phyloP scores from a whole-genome alignment of 352 stramenopile species.

The Phytophthora uliginosa region DNA sequence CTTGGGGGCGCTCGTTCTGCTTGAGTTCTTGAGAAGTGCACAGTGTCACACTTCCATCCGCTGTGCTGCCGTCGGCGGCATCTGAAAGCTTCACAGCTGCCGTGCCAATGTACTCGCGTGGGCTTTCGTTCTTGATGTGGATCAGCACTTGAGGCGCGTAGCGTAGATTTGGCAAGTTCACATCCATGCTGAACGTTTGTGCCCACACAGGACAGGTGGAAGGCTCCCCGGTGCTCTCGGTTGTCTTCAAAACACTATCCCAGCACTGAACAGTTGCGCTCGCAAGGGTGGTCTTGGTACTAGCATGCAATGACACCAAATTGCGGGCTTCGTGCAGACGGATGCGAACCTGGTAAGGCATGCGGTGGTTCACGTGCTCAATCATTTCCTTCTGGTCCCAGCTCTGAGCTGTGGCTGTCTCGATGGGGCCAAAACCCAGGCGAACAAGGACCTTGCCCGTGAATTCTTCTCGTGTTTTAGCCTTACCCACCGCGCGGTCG shows the following conservation, averaged over 20 bases:
- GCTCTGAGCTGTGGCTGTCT: slow-evolving; percentile 52
- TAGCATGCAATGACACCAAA: slow-evolving; percentile 32
- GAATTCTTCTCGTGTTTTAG: slow-evolving; percentile 61
- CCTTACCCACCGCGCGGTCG: slow-evolving; percentile 67
- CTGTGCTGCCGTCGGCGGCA: slow-evolving; percentile 11
- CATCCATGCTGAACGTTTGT: slow-evolving; percentile 77
- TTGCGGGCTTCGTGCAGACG: slow-evolving; percentile 68
- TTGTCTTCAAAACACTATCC: slow-evolving; percentile 55
- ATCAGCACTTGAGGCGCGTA: slow-evolving; percentile 72
- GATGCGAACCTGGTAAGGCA: slow-evolving; percentile 82
- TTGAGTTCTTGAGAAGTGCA: slow-evolving; percentile 63
- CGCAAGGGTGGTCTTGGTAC: too few relatives aligned
- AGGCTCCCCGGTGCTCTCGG: slow-evolving; percentile 22
- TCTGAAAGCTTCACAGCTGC: slow-evolving; percentile 24
- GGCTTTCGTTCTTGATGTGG: slow-evolving; percentile 63
- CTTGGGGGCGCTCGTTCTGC: slow-evolving; percentile 48
- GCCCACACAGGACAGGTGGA: slow-evolving; percentile 43
- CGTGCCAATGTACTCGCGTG: slow-evolving; percentile 56
- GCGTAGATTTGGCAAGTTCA: slow-evolving; percentile 66
- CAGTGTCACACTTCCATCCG: slow-evolving; percentile 38
- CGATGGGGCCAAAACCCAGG: slow-evolving; percentile 74
- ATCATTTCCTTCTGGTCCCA: slow-evolving; percentile 73
- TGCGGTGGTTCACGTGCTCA: slow-evolving; percentile 63
- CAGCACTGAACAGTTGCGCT: slow-evolving; percentile 39
- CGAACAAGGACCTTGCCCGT: slow-evolving; percentile 77